These are phyloP conservation scores for Populus euphratica DNA, from an alignment of 345 rosid genomes.

Conservation along the genomic window DNA sequence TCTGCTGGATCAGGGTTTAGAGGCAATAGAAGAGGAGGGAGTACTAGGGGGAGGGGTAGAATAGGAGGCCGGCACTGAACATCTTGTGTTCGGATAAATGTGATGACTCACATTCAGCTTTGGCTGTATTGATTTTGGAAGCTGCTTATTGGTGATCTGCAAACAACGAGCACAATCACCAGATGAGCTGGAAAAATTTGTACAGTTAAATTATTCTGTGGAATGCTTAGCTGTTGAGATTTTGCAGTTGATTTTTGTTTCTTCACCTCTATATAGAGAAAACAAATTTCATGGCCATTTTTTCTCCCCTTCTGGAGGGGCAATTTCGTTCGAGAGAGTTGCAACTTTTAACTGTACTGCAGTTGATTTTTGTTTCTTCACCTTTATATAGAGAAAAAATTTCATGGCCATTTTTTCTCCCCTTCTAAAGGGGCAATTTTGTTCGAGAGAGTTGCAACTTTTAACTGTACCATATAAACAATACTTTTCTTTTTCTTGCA, in stretches of 20 bases:
- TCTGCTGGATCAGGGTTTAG: conserved; percentile 39
- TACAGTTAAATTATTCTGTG: background rate
- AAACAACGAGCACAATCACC: background rate
- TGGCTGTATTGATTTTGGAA: background rate
- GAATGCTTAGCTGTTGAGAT: background rate
- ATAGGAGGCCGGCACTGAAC: conserved; percentile 34
- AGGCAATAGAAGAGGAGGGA: conserved; percentile 46
- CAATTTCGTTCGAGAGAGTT: background rate
- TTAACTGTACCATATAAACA: background rate
- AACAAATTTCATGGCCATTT: background rate
- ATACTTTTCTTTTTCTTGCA: too few relatives aligned
- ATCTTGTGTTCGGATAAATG: background rate
- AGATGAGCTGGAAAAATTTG: background rate
- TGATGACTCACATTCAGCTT: background rate
- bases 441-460: background rate
- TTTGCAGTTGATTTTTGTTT: background rate
- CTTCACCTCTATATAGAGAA: background rate
- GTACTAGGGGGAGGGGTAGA: conserved; percentile 25
- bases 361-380: background rate
- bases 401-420: background rate
- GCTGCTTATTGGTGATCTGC: background rate
- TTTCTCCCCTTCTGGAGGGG: background rate
- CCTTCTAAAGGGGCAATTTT: background rate
- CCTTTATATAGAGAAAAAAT: background rate
- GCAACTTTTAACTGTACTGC: background rate